Conservation (phyloP, 352 stramenopile species). For the Phytopythium cucurbitacearum region DNA sequence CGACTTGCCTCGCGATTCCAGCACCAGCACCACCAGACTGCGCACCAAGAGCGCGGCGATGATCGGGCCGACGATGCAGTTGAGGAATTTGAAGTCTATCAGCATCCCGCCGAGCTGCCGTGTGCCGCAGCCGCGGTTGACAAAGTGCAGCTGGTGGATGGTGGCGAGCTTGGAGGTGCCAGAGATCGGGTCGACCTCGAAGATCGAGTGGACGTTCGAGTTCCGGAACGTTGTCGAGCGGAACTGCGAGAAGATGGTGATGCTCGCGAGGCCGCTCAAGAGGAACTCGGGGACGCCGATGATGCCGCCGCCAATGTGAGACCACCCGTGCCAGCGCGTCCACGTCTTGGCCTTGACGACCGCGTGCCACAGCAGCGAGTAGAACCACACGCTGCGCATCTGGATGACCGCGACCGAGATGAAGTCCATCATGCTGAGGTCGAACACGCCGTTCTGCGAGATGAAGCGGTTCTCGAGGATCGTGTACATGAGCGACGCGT, state of each 20-base stretch:
- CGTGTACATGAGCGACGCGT: slow-evolving; percentile 37
- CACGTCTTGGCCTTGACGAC: slow-evolving; percentile 16
- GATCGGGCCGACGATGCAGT: slow-evolving; percentile 13
- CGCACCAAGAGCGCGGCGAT: slow-evolving; percentile 1
- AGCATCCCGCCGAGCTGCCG: slow-evolving; percentile 19
- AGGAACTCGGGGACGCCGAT: slow-evolving; percentile 28
- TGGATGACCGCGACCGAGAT: slow-evolving; percentile 28
- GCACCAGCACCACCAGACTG: background rate
- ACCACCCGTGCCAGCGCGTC: slow-evolving; percentile 8
- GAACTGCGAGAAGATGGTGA: slow-evolving; percentile 32
- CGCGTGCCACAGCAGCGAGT: slow-evolving; percentile 24
- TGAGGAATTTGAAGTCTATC: slow-evolving; percentile 27
- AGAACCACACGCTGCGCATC: slow-evolving; percentile 45
- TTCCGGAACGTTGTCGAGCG: slow-evolving; percentile 20
- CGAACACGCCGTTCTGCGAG: slow-evolving; percentile 20
- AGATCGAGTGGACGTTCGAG: slow-evolving; percentile 10
- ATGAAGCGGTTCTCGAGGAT: slow-evolving; percentile 27
- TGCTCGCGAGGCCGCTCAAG: slow-evolving; percentile 28
- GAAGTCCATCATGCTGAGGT: slow-evolving; percentile 23
- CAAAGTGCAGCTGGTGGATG: slow-evolving; percentile 8
- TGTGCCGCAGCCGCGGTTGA: slow-evolving; percentile 12
- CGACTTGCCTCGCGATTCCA: background rate
- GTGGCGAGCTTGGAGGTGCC: background rate
- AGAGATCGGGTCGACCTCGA: background rate
- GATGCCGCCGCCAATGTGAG: slow-evolving; percentile 14